A percentile compares a stretch with the other conserved stretches of the same genome.
phyloP scores from a whole-genome alignment of 495 filamentous ascomycete genomes.

The Bathelium albidoporum region DNA sequence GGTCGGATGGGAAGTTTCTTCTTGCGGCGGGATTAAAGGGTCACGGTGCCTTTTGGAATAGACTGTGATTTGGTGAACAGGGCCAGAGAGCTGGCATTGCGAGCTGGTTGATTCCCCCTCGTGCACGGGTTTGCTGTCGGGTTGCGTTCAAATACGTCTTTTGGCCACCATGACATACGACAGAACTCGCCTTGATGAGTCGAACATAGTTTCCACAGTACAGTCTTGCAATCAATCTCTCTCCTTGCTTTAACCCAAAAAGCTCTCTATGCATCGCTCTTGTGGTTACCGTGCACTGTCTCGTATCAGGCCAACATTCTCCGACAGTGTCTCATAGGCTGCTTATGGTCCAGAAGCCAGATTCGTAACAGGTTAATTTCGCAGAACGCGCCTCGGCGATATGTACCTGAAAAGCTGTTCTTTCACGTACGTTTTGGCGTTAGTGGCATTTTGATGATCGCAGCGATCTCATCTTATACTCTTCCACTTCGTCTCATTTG shows the following conservation, averaged over 20 bases:
- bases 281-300: neutral
- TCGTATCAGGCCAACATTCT: no score
- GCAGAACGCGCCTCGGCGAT: neutral
- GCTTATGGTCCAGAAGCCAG: no score
- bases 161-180: neutral
- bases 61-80: neutral
- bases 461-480: neutral
- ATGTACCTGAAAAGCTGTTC: neutral
- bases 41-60: neutral
- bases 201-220: neutral
- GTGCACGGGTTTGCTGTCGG: neutral
- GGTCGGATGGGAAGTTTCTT: neutral
- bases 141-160: neutral
- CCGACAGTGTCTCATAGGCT: no score
- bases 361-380: no score
- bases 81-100: neutral
- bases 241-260: neutral
- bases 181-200: neutral
- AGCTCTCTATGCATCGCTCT: no score
- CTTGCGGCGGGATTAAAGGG: neutral
- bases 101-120: neutral
- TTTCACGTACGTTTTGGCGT: conserved; percentile 6
- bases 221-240: neutral
- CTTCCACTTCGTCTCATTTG: conserved; percentile 5
- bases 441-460: no score